A percentile compares a stretch with the other conserved stretches of the same genome.
Evolutionary conservation across 208 protist genomes (phyloP).

Genomic region (Leishmania major): DNA sequence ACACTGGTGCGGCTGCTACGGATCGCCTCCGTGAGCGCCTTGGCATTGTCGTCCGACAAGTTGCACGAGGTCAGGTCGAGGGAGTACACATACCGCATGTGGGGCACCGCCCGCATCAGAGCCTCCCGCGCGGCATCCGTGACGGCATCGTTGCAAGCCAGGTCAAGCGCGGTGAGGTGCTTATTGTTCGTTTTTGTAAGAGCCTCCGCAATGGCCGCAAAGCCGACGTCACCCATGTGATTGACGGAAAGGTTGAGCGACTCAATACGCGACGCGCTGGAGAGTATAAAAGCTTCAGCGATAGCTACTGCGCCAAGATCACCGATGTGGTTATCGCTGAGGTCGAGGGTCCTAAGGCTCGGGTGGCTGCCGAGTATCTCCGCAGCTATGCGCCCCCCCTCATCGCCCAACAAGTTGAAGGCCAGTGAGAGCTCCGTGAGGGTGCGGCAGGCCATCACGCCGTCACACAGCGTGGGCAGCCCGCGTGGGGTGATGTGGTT

Average conservation of each 20-base stretch:
- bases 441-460: conserved; percentile 49
- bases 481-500: conserved; percentile 82
- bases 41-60: conserved; percentile 71
- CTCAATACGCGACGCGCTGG: conserved; percentile 44
- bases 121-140: conserved; percentile 51
- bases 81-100: conserved; percentile 49
- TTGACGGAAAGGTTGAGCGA: conserved; percentile 83
- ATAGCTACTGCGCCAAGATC: conserved; percentile 70
- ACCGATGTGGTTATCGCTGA: conserved; percentile 85
- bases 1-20: conserved; percentile 48
- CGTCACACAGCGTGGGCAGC: conserved; percentile 77
- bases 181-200: conserved; percentile 58
- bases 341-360: conserved; percentile 58
- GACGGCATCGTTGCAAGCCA: conserved; percentile 77
- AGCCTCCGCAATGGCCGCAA: conserved; percentile 71
- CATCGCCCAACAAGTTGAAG: conserved; percentile 81
- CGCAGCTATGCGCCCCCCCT: conserved; percentile 56
- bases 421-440: conserved; percentile 68
- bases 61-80: conserved; percentile 83
- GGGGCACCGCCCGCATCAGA: conserved; percentile 41
- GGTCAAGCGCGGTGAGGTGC: conserved; percentile 57
- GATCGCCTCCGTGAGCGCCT: conserved; percentile 50
- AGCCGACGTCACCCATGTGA: conserved; percentile 71
- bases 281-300: conserved; percentile 62
- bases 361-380: conserved; percentile 55